These are phyloP conservation scores for Aquanectria penicillioides DNA, from an alignment of 2,329 filamentous ascomycete species.

Conservation along the genomic window DNA sequence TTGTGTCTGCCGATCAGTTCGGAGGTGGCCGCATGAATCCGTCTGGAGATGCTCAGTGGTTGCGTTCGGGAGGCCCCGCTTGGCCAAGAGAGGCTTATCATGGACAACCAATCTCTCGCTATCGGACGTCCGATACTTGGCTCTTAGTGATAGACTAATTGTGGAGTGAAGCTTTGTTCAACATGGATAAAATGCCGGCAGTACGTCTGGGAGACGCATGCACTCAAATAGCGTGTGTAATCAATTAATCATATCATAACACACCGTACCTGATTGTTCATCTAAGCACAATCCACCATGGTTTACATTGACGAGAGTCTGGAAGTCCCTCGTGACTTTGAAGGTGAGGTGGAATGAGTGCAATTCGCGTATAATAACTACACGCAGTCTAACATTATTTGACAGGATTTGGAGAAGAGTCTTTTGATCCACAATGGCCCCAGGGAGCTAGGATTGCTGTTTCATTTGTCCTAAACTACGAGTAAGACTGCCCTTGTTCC, in stretches of 20 bases:
- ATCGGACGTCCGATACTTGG: background rate
- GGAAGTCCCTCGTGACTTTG: background rate
- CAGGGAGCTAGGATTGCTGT: background rate
- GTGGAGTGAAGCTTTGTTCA: background rate
- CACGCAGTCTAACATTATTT: background rate
- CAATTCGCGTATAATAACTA: background rate
- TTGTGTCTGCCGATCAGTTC: background rate
- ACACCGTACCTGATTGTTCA: no score
- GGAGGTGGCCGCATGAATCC: no score
- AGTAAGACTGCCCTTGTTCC: background rate
- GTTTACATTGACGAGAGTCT: background rate
- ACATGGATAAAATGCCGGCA: background rate
- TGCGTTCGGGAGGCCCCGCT: background rate
- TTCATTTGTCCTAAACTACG: conserved; percentile 3
- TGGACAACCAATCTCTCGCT: background rate
- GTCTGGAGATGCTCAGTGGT: no score
- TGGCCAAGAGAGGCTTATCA: no score
- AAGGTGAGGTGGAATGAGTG: background rate
- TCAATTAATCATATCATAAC: no score
- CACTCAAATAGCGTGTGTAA: background rate
- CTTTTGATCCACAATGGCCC: background rate
- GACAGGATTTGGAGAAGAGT: background rate
- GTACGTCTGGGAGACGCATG: background rate
- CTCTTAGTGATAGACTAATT: background rate
- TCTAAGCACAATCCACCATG: background rate